Evolutionary conservation across 352 stramenopile species (phyloP), one percentile per base, ranked within the genome.

Genomic region (Phytopythium sindhum): DNA sequence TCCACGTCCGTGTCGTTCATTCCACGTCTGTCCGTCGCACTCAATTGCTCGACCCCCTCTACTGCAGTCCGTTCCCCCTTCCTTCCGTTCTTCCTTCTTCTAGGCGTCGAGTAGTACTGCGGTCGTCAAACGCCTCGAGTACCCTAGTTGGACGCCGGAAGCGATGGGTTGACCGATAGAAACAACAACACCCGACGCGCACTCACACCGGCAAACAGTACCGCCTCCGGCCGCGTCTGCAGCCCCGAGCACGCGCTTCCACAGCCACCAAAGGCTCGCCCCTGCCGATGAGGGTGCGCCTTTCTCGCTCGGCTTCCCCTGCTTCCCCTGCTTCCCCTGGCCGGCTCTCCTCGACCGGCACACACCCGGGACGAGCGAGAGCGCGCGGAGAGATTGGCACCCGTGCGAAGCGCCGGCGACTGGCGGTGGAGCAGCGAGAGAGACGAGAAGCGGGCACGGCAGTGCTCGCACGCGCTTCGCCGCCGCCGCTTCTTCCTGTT

Each of bases 1-100:
- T 57, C 45, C 47, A n/a, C 42, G 47, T 57, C 45, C 59, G 23
- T 42, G 47, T 57, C 45, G 33, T 33, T 64, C 56, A 61, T 61
- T 10, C 56, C 37, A 23, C 33, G 48, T 7, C 48, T 31, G 48
- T 55, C 48, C 48, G 48, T 24, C 26, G 7, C 26, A 3, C 48
- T 37, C 48, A 37, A 15, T 55, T 28, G 14, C 26, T 55, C 48
- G 47, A 11, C 26, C 9, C 42, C n/a, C 42, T 48, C 41, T 44
- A 44, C 39, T 44, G 12, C n/a, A 11, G 24, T 24, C 24, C 48
- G 48, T 17, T 33, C 17, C 47, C 47, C 45, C 9, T 33, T n/a
- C n/a, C n/a, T n/a, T n/a, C n/a, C 10, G 9, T 48, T 26, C 35
- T 19, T 52, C 15, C 39, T 52, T 24, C 39, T 39, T 19, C 39